Percentiles rank a stretch among this genome's conserved stretches.
Evolutionary conservation across 208 protist species (phyloP).

Genomic region (Acanthamoeba lenticulata): DNA sequence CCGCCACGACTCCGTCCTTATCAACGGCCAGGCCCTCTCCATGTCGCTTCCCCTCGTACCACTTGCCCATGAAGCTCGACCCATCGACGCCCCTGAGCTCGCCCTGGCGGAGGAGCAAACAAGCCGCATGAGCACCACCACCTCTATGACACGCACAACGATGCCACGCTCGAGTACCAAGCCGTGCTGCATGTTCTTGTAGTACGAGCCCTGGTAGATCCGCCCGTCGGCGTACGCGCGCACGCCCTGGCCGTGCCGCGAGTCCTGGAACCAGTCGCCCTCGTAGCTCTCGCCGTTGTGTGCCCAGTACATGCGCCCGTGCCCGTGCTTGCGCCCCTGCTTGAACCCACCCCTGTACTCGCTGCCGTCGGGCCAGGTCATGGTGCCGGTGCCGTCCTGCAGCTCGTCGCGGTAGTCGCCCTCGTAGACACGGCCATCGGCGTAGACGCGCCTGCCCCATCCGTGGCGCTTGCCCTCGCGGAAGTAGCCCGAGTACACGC

Average conservation of each 20-base stretch:
- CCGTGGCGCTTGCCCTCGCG: conserved; percentile 48
- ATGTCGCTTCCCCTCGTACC: background rate
- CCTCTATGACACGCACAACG: background rate
- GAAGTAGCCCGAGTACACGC: conserved; percentile 41
- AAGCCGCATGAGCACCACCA: background rate
- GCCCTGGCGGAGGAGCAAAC: background rate
- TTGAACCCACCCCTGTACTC: conserved; percentile 8
- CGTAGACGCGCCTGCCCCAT: background rate
- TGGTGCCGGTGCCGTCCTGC: conserved; percentile 3
- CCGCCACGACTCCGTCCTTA: background rate
- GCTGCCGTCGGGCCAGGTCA: conserved; percentile 46
- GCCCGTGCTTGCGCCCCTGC: conserved; percentile 19
- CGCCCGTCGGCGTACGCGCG: background rate
- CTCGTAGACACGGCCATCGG: conserved; percentile 55
- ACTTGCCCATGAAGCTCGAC: conserved; percentile 1
- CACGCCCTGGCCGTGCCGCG: background rate
- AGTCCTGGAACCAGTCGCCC: conserved; percentile 31
- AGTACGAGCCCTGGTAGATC: background rate
- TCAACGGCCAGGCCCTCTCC: conserved; percentile 5
- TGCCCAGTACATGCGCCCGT: conserved; percentile 43
- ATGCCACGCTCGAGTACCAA: background rate
- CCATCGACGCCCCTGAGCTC: background rate
- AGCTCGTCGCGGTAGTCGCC: conserved; percentile 41
- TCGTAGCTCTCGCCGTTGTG: conserved; percentile 11
- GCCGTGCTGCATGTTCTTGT: background rate